These are phyloP conservation scores for Adansonia madagascariensis DNA, from an alignment of 441 rosid species.

Conservation along the genomic window DNA sequence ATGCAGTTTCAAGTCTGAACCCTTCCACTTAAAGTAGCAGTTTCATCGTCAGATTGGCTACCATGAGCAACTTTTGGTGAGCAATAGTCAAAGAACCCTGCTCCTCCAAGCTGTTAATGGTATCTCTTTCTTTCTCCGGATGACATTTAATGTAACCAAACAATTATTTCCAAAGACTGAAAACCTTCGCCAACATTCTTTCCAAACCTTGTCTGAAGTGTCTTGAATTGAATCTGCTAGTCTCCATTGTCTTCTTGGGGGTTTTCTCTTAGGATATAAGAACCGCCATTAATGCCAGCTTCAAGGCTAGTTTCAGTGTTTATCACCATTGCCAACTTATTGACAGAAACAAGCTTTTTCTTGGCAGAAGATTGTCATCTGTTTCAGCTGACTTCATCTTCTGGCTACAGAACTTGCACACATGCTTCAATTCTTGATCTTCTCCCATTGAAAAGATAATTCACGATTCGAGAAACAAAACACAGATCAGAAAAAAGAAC, in stretches of 20 bases:
- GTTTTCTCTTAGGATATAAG: slow-evolving; percentile 40
- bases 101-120: slow-evolving; percentile 28
- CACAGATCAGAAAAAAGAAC: not conserved
- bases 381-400: slow-evolving; percentile 21
- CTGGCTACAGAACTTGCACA: slow-evolving; percentile 45
- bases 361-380: slow-evolving; percentile 32
- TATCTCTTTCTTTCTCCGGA: slow-evolving; percentile 33
- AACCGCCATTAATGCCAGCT: slow-evolving; percentile 15
- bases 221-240: slow-evolving; percentile 28
- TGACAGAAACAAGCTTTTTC: slow-evolving; percentile 45
- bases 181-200: slow-evolving; percentile 37
- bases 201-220: slow-evolving; percentile 30
- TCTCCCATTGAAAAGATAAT: slow-evolving; percentile 33
- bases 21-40: not conserved
- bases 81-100: slow-evolving; percentile 36
- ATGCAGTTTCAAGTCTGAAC: too few relatives aligned
- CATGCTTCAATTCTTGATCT: slow-evolving; percentile 39
- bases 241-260: slow-evolving; percentile 41
- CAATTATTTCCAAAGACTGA: slow-evolving; percentile 36
- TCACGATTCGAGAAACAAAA: not conserved
- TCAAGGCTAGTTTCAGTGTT: slow-evolving; percentile 7
- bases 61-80: slow-evolving; percentile 39
- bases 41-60: slow-evolving; percentile 49
- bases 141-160: slow-evolving; percentile 39
- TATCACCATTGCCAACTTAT: not conserved